A percentile compares a stretch with the other conserved stretches of the same genome.
These are phyloP conservation scores for Platanus orientalis DNA, from an alignment of 164 flowering plant genomes.

Conservation along the genomic window DNA sequence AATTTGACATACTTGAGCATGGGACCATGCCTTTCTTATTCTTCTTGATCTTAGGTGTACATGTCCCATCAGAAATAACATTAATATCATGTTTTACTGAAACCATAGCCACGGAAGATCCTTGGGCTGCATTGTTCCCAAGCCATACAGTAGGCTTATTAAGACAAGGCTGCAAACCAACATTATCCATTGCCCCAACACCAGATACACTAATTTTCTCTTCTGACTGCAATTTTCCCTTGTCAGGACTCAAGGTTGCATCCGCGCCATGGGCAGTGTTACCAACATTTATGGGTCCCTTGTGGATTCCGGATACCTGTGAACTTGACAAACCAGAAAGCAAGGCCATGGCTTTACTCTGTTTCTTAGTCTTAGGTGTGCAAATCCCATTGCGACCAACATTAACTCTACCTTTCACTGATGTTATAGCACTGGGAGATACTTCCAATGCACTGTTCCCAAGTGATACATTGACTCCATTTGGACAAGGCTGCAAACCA, in stretches of 20 bases:
- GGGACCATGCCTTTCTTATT: constrained; percentile 29
- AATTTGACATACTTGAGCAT: constrained; percentile 2
- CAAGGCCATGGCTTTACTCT: constrained; percentile 28
- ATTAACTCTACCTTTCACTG: constrained; percentile 7
- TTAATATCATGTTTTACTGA: too few species aligned
- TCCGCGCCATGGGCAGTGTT: background rate
- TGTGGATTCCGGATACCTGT: background rate
- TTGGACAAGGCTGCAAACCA: constrained; percentile 11
- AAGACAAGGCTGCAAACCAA: too few species aligned
- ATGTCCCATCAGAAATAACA: too few species aligned
- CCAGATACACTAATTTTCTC: too few species aligned
- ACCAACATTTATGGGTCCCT: too few species aligned
- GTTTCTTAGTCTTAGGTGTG: constrained; percentile 22
- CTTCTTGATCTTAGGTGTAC: constrained; percentile 19
- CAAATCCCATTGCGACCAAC: constrained; percentile 16
- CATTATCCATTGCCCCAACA: too few species aligned
- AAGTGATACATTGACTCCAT: background rate
- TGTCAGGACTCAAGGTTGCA: background rate
- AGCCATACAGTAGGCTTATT: too few species aligned
- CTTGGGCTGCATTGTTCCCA: too few species aligned
- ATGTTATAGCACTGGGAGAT: constrained; percentile 4
- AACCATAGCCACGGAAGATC: too few species aligned
- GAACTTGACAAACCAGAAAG: background rate
- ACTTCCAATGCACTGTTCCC: constrained; percentile 10
- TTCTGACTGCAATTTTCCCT: background rate